Conservation (phyloP, 2,329 filamentous ascomycete genomes). For the Macrophomina pseudophaseolina region DNA sequence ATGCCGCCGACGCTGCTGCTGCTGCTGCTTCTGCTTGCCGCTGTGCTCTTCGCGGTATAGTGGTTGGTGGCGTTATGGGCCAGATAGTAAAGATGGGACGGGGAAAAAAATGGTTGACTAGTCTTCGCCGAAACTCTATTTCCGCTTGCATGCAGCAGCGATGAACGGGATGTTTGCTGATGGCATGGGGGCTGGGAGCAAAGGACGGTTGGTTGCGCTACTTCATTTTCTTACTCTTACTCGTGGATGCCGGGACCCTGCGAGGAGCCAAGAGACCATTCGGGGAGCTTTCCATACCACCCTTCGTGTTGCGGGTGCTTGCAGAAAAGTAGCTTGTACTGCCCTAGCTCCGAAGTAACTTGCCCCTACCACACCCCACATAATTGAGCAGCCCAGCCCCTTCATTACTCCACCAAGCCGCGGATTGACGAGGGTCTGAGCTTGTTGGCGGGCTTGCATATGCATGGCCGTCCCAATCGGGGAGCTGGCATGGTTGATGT, state of each 20-base stretch:
- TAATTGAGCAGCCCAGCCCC: background rate
- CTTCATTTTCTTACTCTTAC: constrained; percentile 5
- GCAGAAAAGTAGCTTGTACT: constrained; percentile 4
- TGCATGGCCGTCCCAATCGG: constrained; percentile 4
- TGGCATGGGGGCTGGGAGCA: background rate
- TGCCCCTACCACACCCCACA: background rate
- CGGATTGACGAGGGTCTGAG: background rate
- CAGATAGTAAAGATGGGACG: background rate
- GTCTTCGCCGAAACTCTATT: constrained; percentile 15
- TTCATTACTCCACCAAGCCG: background rate
- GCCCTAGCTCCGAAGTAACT: constrained; percentile 6
- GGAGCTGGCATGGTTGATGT: constrained; percentile 10
- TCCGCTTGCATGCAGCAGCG: constrained; percentile 20
- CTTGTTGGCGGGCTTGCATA: constrained; percentile 5
- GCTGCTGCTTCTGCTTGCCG: background rate
- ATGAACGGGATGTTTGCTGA: background rate
- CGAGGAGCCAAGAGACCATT: background rate
- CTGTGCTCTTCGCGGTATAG: constrained; percentile 4
- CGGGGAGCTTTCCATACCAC: constrained; percentile 2
- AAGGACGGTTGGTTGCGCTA: background rate
- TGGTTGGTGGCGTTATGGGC: constrained; percentile 4
- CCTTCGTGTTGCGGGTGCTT: constrained; percentile 17
- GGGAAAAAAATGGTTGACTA: constrained; percentile 12
- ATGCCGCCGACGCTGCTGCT: too few relatives aligned
- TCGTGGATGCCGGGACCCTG: constrained; percentile 1